A percentile compares a stretch with the other conserved stretches of the same genome.
Evolutionary conservation across 805 yeast species (phyloP).

Genomic region (Metschnikowia kunwiensis): DNA sequence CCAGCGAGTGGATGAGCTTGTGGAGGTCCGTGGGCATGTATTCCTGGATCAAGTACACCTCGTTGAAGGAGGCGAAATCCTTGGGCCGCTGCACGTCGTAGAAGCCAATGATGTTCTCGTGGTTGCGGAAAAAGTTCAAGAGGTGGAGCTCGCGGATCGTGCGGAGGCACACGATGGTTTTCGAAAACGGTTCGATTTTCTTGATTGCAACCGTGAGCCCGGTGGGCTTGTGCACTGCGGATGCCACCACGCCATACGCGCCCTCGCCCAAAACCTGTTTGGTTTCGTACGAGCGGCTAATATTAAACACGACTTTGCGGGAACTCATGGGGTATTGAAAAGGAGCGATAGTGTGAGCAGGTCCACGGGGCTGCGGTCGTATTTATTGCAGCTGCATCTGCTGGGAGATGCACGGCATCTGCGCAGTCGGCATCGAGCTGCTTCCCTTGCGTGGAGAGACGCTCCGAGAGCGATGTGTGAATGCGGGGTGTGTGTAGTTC

Average conservation of each 20-base stretch:
- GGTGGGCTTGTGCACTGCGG: constrained; percentile 62
- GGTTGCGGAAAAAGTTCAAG: constrained; percentile 59
- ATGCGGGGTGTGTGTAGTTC: constrained; percentile 9
- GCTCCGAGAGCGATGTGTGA: constrained; percentile 5
- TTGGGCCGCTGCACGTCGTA: constrained; percentile 65
- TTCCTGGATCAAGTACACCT: constrained; percentile 74
- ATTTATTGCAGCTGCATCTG: constrained; percentile 1
- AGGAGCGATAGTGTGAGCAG: neutral
- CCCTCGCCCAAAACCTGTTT: constrained; percentile 71
- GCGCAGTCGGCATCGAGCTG: constrained; percentile 2
- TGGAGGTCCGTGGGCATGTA: constrained; percentile 75
- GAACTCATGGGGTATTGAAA: constrained; percentile 7
- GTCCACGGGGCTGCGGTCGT: too few species aligned
- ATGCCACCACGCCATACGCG: constrained; percentile 76
- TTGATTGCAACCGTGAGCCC: constrained; percentile 70
- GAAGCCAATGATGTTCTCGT: constrained; percentile 69
- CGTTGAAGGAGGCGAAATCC: constrained; percentile 57
- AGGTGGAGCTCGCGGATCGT: constrained; percentile 70
- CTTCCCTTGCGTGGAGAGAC: constrained; percentile 3
- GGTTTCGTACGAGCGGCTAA: constrained; percentile 60
- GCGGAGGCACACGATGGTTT: constrained; percentile 62
- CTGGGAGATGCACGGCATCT: constrained; percentile 3
- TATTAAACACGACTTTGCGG: constrained; percentile 47
- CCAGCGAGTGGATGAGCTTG: constrained; percentile 54
- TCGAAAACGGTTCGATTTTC: constrained; percentile 68